Percentiles rank a stretch among this genome's conserved stretches.
phyloP scores from a whole-genome alignment of 805 yeast genomes.

The Yamadazyma phyllophila region DNA sequence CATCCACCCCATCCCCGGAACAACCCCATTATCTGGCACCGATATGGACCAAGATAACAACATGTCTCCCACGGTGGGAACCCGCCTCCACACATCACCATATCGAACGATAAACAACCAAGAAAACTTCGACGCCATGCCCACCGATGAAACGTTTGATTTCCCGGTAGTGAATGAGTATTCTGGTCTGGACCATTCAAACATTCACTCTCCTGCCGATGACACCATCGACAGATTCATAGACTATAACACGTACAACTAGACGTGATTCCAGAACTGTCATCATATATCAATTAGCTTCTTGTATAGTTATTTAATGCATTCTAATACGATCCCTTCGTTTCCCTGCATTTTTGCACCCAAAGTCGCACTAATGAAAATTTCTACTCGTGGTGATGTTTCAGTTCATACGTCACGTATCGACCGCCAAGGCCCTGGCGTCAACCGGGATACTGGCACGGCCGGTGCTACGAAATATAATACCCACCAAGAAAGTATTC shows the following conservation, averaged over 20 bases:
- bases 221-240: constrained; percentile 20
- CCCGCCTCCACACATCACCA: constrained; percentile 6
- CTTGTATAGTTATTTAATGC: constrained; percentile 1
- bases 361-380: neutral
- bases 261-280: neutral
- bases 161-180: constrained; percentile 16
- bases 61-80: neutral
- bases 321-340: neutral
- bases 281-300: neutral
- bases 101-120: constrained; percentile 7
- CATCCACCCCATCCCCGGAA: constrained; percentile 8
- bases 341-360: neutral
- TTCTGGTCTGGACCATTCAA: constrained; percentile 15
- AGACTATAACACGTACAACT: constrained; percentile 20
- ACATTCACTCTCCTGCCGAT: constrained; percentile 14
- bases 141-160: constrained; percentile 13
- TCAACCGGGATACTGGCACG: neutral
- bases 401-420: neutral
- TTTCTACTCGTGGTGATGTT: neutral
- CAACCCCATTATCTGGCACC: neutral
- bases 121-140: constrained; percentile 8
- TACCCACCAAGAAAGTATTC: constrained; percentile 58
- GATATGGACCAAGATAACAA: constrained; percentile 9
- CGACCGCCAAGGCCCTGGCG: neutral
- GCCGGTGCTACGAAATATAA: constrained; percentile 19